Base-by-base conservation (phyloP, 495 filamentous ascomycete species). In the Oleoguttula mirabilis region DNA sequence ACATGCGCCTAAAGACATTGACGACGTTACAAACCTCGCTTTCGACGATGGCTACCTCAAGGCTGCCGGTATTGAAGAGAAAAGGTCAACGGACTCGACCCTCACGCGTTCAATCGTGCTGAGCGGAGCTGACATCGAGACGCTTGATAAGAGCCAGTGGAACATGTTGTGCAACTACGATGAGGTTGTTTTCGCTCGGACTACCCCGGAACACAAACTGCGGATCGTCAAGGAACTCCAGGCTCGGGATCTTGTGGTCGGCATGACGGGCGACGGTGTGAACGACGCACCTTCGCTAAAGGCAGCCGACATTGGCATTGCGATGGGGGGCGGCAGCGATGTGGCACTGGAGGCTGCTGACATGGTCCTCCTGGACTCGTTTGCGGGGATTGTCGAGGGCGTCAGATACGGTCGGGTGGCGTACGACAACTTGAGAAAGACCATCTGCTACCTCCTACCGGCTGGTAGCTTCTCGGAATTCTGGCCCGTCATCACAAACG, bases 191-290 rank as follows among this genome's bases (percentile, higher is more conserved):
- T 83, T 83, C 51, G 72, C 78, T 7, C 67, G 79, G 0, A 84
- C 80, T 3, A 84, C 77, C 0, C 79, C 79, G 0, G 81, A 86
- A 49, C 81, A 85, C 45, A 86, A 85, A 48, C 66, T 84, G 2
- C 72, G 77, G 16, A 84, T 85, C 43, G 79, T 87, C 11, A 69
- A 68, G 19, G 77, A 82, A 42, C 69, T 84, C 33, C 77, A 79
- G 45, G 53, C 60, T 2, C 61, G 72, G 11, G 64, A 67, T 4
- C 56, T 58, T 16, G 62, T 66, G 28, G 68, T 70, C 10, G 68
- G 51, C 8, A 71, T 41, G 39, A 49, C 72, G 0, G 72, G 74
- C 1, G 70, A 76, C 47, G 73, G 73, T 11, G 71, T 75, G 25
- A 77, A 76, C 48, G 73, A 76, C 55, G 71, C 71, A 0, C 75